Conservation (phyloP, 208 protist genomes). For the Phytomonas serpens region DNA sequence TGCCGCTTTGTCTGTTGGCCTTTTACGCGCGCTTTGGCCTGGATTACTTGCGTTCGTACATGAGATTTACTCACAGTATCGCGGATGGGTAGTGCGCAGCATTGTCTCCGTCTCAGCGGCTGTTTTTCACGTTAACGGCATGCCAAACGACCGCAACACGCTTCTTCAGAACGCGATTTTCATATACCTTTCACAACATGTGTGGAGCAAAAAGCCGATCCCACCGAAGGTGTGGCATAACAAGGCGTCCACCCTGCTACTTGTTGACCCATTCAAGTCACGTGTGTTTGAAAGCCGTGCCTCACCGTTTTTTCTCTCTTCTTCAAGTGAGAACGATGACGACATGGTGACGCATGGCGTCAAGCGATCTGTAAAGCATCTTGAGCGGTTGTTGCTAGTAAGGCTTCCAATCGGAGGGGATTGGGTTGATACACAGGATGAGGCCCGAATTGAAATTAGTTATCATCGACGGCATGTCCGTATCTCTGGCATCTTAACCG, state of each 20-base stretch:
- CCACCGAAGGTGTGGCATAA: slow-evolving; percentile 23
- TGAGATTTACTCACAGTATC: slow-evolving; percentile 3
- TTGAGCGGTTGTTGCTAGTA: slow-evolving; percentile 33
- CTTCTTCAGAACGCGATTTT: slow-evolving; percentile 66
- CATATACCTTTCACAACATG: slow-evolving; percentile 35
- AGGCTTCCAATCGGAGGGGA: slow-evolving; percentile 25
- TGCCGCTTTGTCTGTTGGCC: slow-evolving; percentile 18
- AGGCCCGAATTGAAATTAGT: slow-evolving; percentile 39
- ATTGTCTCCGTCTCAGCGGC: slow-evolving; percentile 11
- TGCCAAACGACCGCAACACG: slow-evolving; percentile 34
- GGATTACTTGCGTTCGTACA: slow-evolving; percentile 3
- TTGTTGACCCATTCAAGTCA: slow-evolving; percentile 51
- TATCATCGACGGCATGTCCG: slow-evolving; percentile 20
- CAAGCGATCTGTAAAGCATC: slow-evolving; percentile 19
- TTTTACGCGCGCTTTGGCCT: slow-evolving; percentile 20
- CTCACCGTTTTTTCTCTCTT: slow-evolving; percentile 31
- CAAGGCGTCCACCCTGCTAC: slow-evolving; percentile 33
- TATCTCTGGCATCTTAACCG: slow-evolving; percentile 6
- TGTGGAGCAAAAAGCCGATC: slow-evolving; percentile 25
- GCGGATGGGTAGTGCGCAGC: slow-evolving; percentile 17
- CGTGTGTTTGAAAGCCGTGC: slow-evolving; percentile 22
- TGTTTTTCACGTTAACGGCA: slow-evolving; percentile 14
- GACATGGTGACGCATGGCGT: slow-evolving; percentile 18
- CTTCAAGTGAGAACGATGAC: slow-evolving; percentile 19
- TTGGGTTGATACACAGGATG: slow-evolving; percentile 26